Evolutionary conservation across 1,139 yeast species (phyloP), one percentile per base, ranked within the genome.

Genomic region (Yueomyces sp.): DNA sequence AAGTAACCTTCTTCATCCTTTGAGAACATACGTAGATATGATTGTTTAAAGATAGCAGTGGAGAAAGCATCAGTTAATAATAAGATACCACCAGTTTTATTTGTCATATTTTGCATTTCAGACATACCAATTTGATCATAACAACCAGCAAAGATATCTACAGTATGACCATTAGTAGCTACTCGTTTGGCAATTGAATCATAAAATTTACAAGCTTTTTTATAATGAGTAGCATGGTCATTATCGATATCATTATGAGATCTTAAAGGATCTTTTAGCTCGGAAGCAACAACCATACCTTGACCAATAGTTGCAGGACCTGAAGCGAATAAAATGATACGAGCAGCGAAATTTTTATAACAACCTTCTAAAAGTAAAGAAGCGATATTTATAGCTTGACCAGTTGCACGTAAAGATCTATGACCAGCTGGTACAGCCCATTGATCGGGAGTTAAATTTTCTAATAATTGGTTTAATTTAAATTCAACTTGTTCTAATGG

Each of bases 91-190:
- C 98, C 98, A 28, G 97, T 91, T 54, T 76, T 72, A 67, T 86
- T 85, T 47, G 95, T 75, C 56, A 93, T 69, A 46, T 83, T 75
- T 65, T 86, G 85, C 97, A 91, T 91, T 69, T 91, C 99, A 54
- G 84, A 81, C 75, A 91, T 81, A 62, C 99, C 99, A 51, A 89
- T 84, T 70, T 91, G 98, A 67, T 91, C 99, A 62, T 87, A 89
- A 67, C 96, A 87, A 47, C 98, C 98, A 35, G 95, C 97, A 67
- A 87, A 89, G 42, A 91, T 78, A 64, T 91, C 98, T 43, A 91
- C 80, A 28, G 93, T 77, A 59, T 87, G 96, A 27, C 93, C 85
- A 59, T 85, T 83, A 43, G 76, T 74, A 32, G 84, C 68, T 11
- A 81, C 81, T 53, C 83, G 82, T 44, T 78, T 75, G 36, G 95